Evolutionary conservation across 2,329 filamentous ascomycete species (phyloP), one percentile per base, ranked within the genome.

Genomic region (Whalleya microplaca): DNA sequence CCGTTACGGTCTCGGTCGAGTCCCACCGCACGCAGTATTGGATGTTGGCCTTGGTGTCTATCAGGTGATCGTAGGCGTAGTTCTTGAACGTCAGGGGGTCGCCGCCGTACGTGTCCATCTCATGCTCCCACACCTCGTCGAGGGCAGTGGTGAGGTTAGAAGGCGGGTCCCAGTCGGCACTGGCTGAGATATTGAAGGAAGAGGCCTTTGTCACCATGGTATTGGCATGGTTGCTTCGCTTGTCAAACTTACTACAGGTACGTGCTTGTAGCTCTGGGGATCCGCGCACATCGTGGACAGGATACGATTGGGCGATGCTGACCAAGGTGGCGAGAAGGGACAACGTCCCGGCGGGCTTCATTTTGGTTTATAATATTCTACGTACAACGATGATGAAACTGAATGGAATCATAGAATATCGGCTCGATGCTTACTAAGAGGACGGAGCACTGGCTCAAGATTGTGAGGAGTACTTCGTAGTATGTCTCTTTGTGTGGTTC

Each of bases 21-120:
- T 53, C 50, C 50, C 50, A 53, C 8, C 50, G 43, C n/a, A 53
- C 50, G 20, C 50, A 53, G 29, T 53, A 53, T 23, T 48, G 43
- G 19, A 53, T 48, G 19, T 47, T 53, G 27, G 50, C 42, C 23
- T 41, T 14, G 9, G 50, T 53, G 32, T 53, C 50, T 23, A 53
- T 53, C 50, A 53, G 41, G 50, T 53, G 50, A 19, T 53, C 50
- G 20, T 53, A 53, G 16, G 42, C 50, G 12, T 41, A 53, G 29
- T 53, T 53, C 43, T 19, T 23, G 32, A 53, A 53, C 19, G 8
- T n/a, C 9, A 47, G 43, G 8, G 50, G 50, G 32, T 37, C 32
- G 16, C 23, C 43, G 23, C 42, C 21, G 32, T 53, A 53, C 21
- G 50, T 53, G n/a, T 44, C 44, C 21, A 53, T 53, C 32, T 46